Conservation (phyloP, 2,329 filamentous ascomycete genomes). For the Aspergillus hortae region DNA sequence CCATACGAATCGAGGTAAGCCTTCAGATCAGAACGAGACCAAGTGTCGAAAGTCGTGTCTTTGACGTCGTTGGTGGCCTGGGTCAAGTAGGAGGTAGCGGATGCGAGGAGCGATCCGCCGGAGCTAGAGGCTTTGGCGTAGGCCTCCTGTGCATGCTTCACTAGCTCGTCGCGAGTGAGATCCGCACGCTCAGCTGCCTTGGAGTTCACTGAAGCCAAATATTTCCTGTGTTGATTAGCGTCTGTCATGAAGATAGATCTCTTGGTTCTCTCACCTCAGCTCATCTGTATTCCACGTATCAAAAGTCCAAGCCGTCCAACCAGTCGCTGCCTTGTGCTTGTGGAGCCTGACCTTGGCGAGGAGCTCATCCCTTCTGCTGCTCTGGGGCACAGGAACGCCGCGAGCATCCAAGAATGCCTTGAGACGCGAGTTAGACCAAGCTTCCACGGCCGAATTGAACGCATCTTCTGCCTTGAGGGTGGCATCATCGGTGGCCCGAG, state of each 20-base stretch:
- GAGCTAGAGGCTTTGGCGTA: conserved; percentile 47
- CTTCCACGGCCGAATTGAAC: conserved; percentile 59
- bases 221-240: conserved; percentile 37
- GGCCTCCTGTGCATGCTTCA: conserved; percentile 52
- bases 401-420: conserved; percentile 77
- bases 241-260: no score
- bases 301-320: conserved; percentile 73
- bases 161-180: conserved; percentile 68
- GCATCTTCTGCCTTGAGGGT: conserved; percentile 60
- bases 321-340: conserved; percentile 64
- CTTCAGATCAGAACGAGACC: conserved; percentile 70
- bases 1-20: conserved; percentile 77
- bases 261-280: conserved; percentile 48
- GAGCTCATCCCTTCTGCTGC: conserved; percentile 68
- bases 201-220: conserved; percentile 46
- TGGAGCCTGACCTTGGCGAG: conserved; percentile 71
- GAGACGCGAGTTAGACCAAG: conserved; percentile 72
- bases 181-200: conserved; percentile 61
- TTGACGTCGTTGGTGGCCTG: conserved; percentile 64
- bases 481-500: conserved; percentile 69
- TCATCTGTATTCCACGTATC: conserved; percentile 72
- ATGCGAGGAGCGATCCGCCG: conserved; percentile 51
- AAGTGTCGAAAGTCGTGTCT: conserved; percentile 65
- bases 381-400: conserved; percentile 70
- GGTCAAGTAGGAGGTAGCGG: conserved; percentile 67